phyloP scores from a whole-genome alignment of 345 rosid genomes.

The Eucalyptus decipiens region DNA sequence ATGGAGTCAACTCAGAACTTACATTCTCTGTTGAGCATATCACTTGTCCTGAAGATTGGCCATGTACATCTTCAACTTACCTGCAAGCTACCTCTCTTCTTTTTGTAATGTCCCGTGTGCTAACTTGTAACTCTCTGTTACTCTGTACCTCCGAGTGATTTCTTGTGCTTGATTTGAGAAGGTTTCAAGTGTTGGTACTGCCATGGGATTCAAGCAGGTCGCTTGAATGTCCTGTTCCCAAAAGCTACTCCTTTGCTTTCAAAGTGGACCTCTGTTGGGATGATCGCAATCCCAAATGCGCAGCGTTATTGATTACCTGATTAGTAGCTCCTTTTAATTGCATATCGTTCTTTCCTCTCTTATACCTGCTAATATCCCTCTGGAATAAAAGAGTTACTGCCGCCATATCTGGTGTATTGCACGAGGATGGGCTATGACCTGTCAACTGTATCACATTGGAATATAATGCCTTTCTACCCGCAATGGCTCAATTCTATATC shows the following conservation, averaged over 20 bases:
- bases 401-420: not conserved
- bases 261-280: not conserved
- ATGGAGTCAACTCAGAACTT: not conserved
- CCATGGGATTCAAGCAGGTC: not conserved
- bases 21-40: not conserved
- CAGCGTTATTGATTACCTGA: not conserved
- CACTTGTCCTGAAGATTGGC: not conserved
- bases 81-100: not conserved
- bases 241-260: not conserved
- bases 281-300: not conserved
- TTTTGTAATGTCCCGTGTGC: not conserved
- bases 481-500: not conserved
- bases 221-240: not conserved
- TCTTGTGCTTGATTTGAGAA: not conserved
- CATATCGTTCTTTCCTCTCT: not conserved
- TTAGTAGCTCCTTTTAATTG: not conserved
- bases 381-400: not conserved
- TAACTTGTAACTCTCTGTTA: not conserved
- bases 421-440: not conserved
- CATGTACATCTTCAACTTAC: not conserved
- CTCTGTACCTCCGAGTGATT: not conserved
- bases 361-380: not conserved
- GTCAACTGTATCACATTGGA: not conserved
- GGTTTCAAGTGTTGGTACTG: not conserved
- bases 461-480: not conserved